Evolutionary conservation across 306 rosid genomes (phyloP).

Genomic region (Quercus robur): DNA sequence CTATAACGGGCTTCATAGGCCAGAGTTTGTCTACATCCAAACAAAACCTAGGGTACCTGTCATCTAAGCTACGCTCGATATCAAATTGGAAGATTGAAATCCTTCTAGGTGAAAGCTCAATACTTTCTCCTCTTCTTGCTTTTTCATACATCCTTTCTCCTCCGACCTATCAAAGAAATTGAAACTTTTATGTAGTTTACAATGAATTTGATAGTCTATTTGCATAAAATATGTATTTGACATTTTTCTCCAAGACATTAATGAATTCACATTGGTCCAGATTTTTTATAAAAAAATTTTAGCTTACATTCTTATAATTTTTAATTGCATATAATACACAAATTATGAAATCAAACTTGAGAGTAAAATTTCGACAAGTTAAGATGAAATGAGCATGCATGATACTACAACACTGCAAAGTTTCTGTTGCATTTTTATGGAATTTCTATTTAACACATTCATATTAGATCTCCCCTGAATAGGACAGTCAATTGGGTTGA

Average conservation of each 20-base stretch:
- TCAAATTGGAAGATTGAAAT: slow-evolving; percentile 88
- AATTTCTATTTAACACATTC: background rate
- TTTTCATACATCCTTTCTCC: slow-evolving; percentile 95
- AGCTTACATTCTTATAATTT: background rate
- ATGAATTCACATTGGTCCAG: background rate
- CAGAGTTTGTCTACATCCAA: background rate
- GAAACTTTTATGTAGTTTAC: slow-evolving; percentile 24
- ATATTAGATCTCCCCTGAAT: background rate
- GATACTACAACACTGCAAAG: background rate
- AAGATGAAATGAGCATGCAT: background rate
- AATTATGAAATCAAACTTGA: background rate
- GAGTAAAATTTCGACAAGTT: background rate
- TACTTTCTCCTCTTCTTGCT: slow-evolving; percentile 97
- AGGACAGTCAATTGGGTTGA: background rate
- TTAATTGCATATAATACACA: background rate
- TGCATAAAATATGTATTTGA: slow-evolving; percentile 5
- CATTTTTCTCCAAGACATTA: background rate
- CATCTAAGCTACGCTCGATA: slow-evolving; percentile 87
- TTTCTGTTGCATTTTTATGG: background rate
- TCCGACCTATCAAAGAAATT: slow-evolving; percentile 63
- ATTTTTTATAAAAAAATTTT: background rate
- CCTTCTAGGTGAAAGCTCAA: slow-evolving; percentile 88
- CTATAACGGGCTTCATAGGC: background rate
- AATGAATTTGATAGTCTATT: background rate
- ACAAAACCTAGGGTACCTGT: slow-evolving; percentile 44